A percentile compares a stretch with the other conserved stretches of the same genome.
Conservation (phyloP, 441 rosid genomes). For the Raphanus hybrid region DNA sequence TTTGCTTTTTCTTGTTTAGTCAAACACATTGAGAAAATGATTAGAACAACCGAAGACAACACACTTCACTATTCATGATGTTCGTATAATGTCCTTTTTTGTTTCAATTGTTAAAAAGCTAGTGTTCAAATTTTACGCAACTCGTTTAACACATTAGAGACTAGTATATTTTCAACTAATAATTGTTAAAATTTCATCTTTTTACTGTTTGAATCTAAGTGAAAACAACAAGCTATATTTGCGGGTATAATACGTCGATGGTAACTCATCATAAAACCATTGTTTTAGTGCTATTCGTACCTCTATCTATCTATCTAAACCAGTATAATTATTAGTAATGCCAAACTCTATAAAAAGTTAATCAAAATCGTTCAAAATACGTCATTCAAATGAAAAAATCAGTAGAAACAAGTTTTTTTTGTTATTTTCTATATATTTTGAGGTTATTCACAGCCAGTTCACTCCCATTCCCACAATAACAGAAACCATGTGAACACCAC, state of each 20-base stretch:
- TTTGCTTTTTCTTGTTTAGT: constrained; percentile 40
- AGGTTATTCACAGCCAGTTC: background rate
- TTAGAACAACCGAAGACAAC: constrained; percentile 29
- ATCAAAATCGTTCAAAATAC: background rate
- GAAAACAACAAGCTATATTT: background rate
- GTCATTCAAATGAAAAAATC: background rate
- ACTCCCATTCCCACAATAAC: background rate
- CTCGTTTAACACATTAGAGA: background rate
- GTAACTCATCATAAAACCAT: background rate
- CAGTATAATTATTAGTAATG: background rate
- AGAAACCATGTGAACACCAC: too few relatives aligned
- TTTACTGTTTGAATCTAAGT: constrained; percentile 2
- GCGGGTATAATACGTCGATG: background rate
- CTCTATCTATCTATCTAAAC: background rate
- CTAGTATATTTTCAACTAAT: background rate
- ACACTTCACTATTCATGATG: constrained; percentile 11
- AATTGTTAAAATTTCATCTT: background rate
- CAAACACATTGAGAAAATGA: constrained; percentile 41
- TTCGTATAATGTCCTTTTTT: background rate
- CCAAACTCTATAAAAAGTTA: background rate
- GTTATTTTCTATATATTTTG: background rate
- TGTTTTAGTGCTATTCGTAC: background rate
- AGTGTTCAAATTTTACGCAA: background rate
- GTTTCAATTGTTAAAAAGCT: constrained; percentile 4
- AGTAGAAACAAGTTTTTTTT: background rate